phyloP scores from a whole-genome alignment of 352 stramenopile species.

The Pythium rishiriense region DNA sequence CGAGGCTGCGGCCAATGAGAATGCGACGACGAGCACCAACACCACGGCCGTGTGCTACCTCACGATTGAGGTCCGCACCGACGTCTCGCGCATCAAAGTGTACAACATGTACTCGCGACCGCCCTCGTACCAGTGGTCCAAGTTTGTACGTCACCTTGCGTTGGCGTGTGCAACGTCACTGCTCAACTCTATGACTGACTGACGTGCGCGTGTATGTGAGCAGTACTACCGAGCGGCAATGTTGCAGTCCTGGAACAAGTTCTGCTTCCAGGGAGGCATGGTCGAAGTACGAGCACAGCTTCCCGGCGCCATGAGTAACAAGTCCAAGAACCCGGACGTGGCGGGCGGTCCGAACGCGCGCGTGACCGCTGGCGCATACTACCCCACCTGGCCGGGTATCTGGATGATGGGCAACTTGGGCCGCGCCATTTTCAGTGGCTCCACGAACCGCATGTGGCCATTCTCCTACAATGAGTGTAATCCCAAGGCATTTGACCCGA shows the following conservation, averaged over 20 bases:
- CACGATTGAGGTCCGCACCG: constrained; percentile 53
- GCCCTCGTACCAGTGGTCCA: constrained; percentile 47
- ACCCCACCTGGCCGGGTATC: constrained; percentile 92
- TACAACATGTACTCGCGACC: constrained; percentile 72
- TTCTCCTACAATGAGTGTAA: constrained; percentile 94
- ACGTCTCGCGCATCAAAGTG: constrained; percentile 56
- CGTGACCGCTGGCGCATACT: constrained; percentile 36
- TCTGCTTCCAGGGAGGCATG: constrained; percentile 93
- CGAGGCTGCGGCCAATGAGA: constrained; percentile 29
- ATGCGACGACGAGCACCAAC: constrained; percentile 19
- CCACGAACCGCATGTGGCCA: constrained; percentile 94
- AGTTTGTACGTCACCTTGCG: constrained; percentile 41
- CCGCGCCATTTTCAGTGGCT: constrained; percentile 92
- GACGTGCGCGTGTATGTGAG: not conserved
- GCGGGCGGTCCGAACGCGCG: constrained; percentile 71
- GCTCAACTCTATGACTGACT: not conserved
- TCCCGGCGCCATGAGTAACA: constrained; percentile 73
- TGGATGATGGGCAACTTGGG: constrained; percentile 96
- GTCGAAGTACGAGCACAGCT: constrained; percentile 91
- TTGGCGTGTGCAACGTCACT: not conserved
- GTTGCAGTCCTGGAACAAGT: constrained; percentile 94
- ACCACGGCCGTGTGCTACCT: constrained; percentile 50
- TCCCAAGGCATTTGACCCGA: constrained; percentile 76
- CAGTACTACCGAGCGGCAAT: constrained; percentile 52
- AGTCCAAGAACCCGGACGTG: constrained; percentile 63